Conservation (phyloP, 257 asterid species). For the Thymus quinquecostatus region DNA sequence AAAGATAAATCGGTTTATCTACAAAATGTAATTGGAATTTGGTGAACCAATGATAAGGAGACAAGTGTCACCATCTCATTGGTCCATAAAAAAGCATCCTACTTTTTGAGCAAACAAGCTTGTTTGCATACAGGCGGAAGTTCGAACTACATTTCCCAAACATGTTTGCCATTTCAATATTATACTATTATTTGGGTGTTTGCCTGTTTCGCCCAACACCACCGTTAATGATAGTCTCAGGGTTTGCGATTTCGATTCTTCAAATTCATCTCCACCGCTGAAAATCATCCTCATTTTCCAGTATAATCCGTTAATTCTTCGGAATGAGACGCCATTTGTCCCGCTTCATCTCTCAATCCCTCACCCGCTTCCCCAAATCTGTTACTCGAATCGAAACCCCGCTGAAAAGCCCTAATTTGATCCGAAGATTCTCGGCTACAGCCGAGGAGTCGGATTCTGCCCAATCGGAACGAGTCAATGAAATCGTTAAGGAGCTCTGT, state of each 20-base stretch:
- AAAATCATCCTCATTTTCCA: background rate
- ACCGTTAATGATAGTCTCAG: too few species aligned
- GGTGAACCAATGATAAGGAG: too few species aligned
- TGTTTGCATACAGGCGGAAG: too few species aligned
- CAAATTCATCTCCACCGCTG: background rate
- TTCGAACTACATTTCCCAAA: too few species aligned
- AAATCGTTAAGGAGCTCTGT: conserved; percentile 65
- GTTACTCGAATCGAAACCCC: conserved; percentile 32
- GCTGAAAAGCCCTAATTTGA: conserved; percentile 30
- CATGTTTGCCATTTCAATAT: too few species aligned
- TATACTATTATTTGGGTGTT: too few species aligned
- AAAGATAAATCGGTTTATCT: too few species aligned
- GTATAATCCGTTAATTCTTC: background rate
- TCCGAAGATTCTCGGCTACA: conserved; percentile 44
- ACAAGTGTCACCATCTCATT: too few species aligned
- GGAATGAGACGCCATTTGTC: conserved; percentile 51
- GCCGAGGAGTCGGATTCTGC: conserved; percentile 47
- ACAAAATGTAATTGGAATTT: too few species aligned
- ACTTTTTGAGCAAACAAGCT: too few species aligned
- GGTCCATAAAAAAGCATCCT: too few species aligned
- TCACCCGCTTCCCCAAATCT: conserved; percentile 38
- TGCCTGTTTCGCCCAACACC: too few species aligned
- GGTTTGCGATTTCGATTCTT: conserved; percentile 30
- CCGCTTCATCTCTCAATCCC: conserved; percentile 51
- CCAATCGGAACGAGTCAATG: conserved; percentile 51